Base-by-base conservation (phyloP, 2,329 filamentous ascomycete genomes). In the Rhytidhysteron rufulum region DNA sequence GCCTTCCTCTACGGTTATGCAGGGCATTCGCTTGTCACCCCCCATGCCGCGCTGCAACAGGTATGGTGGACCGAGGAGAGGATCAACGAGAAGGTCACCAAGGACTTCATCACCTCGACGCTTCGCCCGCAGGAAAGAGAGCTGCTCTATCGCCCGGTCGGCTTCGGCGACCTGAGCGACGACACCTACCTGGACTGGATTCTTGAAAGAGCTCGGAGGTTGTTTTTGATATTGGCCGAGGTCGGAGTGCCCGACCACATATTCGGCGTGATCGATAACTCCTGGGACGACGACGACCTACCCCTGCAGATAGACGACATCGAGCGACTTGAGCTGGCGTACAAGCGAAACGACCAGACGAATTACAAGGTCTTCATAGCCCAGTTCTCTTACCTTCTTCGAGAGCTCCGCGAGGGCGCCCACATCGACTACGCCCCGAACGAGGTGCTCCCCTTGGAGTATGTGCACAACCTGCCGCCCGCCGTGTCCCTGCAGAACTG, bases 121-220 rank as follows among this genome's bases (percentile, higher is more conserved):
- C 71, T 89, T 31, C 70, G 77, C 34, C 75, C 79, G 30, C 73
- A 80, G 45, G 83, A 86, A 62, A 72, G 80, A 49, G 71, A 75
- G 40, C 77, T 77, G 39, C 68, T 90, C 34, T 76, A 84, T 54
- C 69, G 70, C 30, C 79, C 79, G 7, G 69, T 87, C 34, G 77
- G 72, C 10, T 88, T 87, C 60, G 84, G 84, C 21, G 81, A 82
- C 51, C 58, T 79, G 41, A 88, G 84, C 4, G 80, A 87, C 60
- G 78, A 83, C 47, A 88, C 84, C 1, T 89, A 89, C 59, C 82
- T 85, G 71, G 84, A 88, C 57, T 88, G 85, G 82, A 87, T 89
- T 42, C 68, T 85, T 34, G 70, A 78, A 40, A 83, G 82, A 51
- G 82, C 83, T 5, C 82, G 80, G 54, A 75, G 81, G 34, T 71